Evolutionary conservation across 352 stramenopile species (phyloP).

Genomic region (Phytophthora fragariaefolia): DNA sequence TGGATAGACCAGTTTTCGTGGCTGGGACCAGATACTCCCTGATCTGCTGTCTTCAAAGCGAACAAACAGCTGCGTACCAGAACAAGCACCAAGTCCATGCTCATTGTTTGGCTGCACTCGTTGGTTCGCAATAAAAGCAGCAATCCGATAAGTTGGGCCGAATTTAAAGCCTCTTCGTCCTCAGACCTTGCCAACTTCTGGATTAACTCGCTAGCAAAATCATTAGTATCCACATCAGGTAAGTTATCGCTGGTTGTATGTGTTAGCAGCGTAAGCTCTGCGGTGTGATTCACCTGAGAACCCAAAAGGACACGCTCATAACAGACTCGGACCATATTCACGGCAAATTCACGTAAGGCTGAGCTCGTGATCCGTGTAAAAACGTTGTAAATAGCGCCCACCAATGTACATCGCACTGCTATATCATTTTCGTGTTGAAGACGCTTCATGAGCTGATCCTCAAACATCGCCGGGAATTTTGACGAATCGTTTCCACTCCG

Average conservation of each 20-base stretch:
- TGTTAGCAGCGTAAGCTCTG: constrained; percentile 30
- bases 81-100: constrained; percentile 22
- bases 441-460: constrained; percentile 30
- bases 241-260: constrained; percentile 25
- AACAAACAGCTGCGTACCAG: constrained; percentile 30
- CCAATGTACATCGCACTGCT: constrained; percentile 24
- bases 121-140: constrained; percentile 43
- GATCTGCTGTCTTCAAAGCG: constrained; percentile 17
- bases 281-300: constrained; percentile 11
- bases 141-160: constrained; percentile 44
- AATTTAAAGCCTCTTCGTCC: constrained; percentile 33
- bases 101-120: neutral
- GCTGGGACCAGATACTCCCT: neutral
- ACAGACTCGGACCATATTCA: constrained; percentile 25
- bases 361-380: constrained; percentile 33
- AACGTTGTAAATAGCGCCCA: constrained; percentile 37
- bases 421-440: constrained; percentile 28
- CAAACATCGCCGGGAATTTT: constrained; percentile 29
- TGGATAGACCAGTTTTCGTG: neutral
- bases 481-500: constrained; percentile 17
- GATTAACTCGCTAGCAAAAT: constrained; percentile 21
- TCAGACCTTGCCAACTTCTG: constrained; percentile 34
- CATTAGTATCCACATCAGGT: neutral
- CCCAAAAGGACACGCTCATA: constrained; percentile 31
- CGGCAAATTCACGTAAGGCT: constrained; percentile 21